These are phyloP conservation scores for Kwoniella mangroviensis DNA, from an alignment of 768 basidiomycete species.

Conservation along the genomic window DNA sequence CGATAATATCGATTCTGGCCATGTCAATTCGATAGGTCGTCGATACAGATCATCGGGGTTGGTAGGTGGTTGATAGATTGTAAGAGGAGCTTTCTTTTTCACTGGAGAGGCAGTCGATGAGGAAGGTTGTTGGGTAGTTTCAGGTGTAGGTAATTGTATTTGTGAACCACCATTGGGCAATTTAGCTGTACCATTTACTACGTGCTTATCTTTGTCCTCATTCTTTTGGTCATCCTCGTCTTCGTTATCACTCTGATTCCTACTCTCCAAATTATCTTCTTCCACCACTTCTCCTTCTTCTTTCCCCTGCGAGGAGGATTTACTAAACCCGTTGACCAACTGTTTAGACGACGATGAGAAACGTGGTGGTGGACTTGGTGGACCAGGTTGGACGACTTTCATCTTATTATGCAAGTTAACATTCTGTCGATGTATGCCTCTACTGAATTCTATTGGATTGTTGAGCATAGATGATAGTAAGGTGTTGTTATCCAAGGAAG, in stretches of 20 bases:
- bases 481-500: not conserved
- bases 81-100: not conserved
- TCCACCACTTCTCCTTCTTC: slow-evolving; percentile 1
- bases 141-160: not conserved
- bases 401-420: not conserved
- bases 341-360: not conserved
- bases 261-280: slow-evolving; percentile 3
- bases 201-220: slow-evolving; percentile 1
- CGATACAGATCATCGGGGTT: slow-evolving; percentile 13
- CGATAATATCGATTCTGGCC: slow-evolving; percentile 25
- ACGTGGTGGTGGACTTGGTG: slow-evolving; percentile 29
- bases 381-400: slow-evolving; percentile 32
- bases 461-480: not conserved
- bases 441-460: not conserved
- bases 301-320: not conserved
- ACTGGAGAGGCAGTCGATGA: not conserved
- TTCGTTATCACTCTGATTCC: not conserved
- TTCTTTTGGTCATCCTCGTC: slow-evolving; percentile 5
- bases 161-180: not conserved
- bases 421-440: slow-evolving; percentile 2
- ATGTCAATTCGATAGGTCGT: slow-evolving; percentile 23
- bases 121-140: not conserved
- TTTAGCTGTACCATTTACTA: not conserved
- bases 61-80: not conserved
- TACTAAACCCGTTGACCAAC: not conserved